A percentile compares a stretch with the other conserved stretches of the same genome.
Evolutionary conservation across 2,329 filamentous ascomycete species (phyloP).

Genomic region (Botrytis fabae): DNA sequence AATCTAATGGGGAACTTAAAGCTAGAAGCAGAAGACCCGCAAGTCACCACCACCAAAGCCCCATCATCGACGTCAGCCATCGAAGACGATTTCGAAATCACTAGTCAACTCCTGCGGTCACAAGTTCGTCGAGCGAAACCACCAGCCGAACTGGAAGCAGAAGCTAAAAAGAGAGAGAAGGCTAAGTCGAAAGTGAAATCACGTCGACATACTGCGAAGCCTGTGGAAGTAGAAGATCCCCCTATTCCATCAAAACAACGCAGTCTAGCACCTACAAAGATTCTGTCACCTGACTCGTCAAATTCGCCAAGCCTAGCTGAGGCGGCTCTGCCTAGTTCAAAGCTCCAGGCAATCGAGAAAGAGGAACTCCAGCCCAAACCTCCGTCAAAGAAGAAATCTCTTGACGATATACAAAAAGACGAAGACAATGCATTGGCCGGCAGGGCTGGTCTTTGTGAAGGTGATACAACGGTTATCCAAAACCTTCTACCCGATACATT

Average conservation of each 20-base stretch:
- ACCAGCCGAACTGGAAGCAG: slow-evolving; percentile 23
- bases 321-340: neutral
- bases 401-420: neutral
- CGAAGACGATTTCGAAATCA: slow-evolving; percentile 25
- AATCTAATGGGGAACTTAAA: slow-evolving; percentile 37
- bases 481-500: slow-evolving; percentile 64
- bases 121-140: slow-evolving; percentile 22
- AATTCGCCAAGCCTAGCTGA: neutral
- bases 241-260: neutral
- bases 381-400: neutral
- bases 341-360: neutral
- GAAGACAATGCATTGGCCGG: neutral
- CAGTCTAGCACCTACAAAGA: neutral
- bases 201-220: slow-evolving; percentile 35
- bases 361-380: slow-evolving; percentile 17
- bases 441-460: slow-evolving; percentile 60
- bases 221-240: slow-evolving; percentile 14
- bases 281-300: neutral
- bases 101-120: slow-evolving; percentile 27
- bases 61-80: slow-evolving; percentile 19
- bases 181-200: slow-evolving; percentile 38
- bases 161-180: slow-evolving; percentile 34
- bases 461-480: slow-evolving; percentile 74
- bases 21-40: slow-evolving; percentile 28
- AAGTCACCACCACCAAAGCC: slow-evolving; percentile 3